These are phyloP conservation scores for Fusarium drepaniforme DNA, from an alignment of 2,329 filamentous ascomycete genomes.

Conservation along the genomic window DNA sequence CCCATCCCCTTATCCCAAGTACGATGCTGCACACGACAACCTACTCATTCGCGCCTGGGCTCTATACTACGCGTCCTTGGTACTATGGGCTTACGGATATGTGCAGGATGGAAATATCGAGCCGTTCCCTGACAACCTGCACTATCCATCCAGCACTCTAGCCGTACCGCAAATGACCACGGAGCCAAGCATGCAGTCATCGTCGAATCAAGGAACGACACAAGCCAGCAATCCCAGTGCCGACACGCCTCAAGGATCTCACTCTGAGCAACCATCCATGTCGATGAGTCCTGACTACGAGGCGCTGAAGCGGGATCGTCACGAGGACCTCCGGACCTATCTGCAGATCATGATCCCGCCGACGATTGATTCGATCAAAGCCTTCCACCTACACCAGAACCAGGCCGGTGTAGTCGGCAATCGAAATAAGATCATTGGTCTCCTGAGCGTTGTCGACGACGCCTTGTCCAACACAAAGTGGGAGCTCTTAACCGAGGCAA, in stretches of 20 bases:
- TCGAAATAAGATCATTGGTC: conserved; percentile 42
- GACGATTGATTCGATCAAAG: conserved; percentile 44
- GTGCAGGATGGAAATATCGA: conserved; percentile 45
- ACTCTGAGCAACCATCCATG: conserved; percentile 30
- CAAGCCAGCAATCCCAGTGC: conserved; percentile 15
- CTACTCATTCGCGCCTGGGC: conserved; percentile 42
- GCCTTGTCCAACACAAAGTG: conserved; percentile 41
- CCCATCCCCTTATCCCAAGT: conserved; percentile 39
- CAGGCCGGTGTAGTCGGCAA: conserved; percentile 44
- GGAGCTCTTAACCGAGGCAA: conserved; percentile 43
- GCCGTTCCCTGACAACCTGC: conserved; percentile 43
- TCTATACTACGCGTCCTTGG: conserved; percentile 44
- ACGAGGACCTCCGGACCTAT: conserved; percentile 44
- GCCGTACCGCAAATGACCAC: conserved; percentile 21
- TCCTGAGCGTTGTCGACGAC: conserved; percentile 43
- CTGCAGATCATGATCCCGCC: conserved; percentile 46
- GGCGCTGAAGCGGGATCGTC: conserved; percentile 35
- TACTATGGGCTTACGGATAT: conserved; percentile 44
- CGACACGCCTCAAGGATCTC: conserved; percentile 31
- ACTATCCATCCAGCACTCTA: conserved; percentile 35
- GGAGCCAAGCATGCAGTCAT: conserved; percentile 36
- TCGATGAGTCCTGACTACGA: conserved; percentile 37
- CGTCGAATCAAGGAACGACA: conserved; percentile 21
- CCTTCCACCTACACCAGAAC: conserved; percentile 45
- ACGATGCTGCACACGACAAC: conserved; percentile 42